Conservation (phyloP, 306 rosid species). For the Luffa aegyptiaca region DNA sequence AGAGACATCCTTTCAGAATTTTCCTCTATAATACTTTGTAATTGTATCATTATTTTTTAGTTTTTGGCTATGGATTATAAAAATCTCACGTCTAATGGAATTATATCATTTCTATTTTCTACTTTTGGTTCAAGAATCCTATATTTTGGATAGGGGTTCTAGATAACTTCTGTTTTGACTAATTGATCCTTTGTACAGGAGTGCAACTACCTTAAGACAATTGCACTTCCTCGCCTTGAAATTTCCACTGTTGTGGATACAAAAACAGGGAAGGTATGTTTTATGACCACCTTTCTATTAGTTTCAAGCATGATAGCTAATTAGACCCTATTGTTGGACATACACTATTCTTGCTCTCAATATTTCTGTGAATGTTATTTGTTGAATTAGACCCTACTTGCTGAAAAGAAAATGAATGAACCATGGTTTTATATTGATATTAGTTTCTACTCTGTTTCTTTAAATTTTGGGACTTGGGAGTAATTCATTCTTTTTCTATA, state of each 20-base stretch:
- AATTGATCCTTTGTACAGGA: constrained; percentile 42
- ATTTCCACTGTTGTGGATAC: constrained; percentile 90
- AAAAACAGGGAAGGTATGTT: constrained; percentile 80
- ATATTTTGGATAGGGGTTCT: constrained; percentile 10
- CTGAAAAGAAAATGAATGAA: not conserved
- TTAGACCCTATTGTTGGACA: not conserved
- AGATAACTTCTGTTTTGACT: constrained; percentile 7
- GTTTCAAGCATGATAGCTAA: not conserved
- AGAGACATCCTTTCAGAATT: not conserved
- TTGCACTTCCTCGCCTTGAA: constrained; percentile 80
- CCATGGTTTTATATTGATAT: not conserved
- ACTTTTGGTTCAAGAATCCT: not conserved
- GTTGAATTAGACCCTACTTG: not conserved
- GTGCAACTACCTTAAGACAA: constrained; percentile 73
- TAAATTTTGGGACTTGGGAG: not conserved
- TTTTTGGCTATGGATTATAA: constrained; percentile 7
- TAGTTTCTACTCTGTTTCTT: not conserved
- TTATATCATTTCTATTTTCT: not conserved
- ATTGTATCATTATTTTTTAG: not conserved
- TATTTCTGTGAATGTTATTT: not conserved
- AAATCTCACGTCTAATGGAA: not conserved
- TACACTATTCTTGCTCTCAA: not conserved
- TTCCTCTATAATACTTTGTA: not conserved
- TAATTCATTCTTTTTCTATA: not conserved
- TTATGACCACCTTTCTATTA: not conserved